phyloP scores from a whole-genome alignment of 2,329 filamentous ascomycete species.

The Karstenula rhodostoma region DNA sequence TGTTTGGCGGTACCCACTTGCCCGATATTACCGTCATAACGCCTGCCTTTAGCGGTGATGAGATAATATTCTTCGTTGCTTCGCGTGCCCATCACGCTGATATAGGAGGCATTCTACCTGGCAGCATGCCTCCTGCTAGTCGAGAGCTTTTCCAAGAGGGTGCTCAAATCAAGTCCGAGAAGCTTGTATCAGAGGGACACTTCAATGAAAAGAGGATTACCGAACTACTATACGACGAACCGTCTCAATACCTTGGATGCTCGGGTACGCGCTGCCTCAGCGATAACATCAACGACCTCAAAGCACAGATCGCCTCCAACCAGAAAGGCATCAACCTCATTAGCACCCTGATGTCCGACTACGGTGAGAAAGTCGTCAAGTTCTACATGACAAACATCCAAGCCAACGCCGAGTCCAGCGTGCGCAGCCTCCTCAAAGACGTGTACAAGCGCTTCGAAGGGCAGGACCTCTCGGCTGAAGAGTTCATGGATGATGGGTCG shows the following conservation, averaged over 20 bases:
- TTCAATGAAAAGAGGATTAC: conserved; percentile 82
- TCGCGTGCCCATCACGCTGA: conserved; percentile 84
- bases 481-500: conserved; percentile 88
- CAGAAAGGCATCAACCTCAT: conserved; percentile 85
- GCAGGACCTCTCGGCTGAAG: conserved; percentile 74
- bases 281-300: conserved; percentile 86
- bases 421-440: conserved; percentile 75
- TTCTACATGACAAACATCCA: conserved; percentile 88
- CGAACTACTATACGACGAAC: conserved; percentile 75
- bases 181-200: conserved; percentile 77
- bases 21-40: conserved; percentile 85
- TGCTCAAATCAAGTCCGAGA: conserved; percentile 63
- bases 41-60: conserved; percentile 76
- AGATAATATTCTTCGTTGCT: conserved; percentile 83
- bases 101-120: conserved; percentile 82
- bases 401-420: conserved; percentile 78
- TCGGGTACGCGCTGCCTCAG: conserved; percentile 79
- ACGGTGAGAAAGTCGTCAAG: conserved; percentile 78
- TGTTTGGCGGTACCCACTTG: conserved; percentile 83
- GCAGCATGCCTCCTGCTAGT: conserved; percentile 82
- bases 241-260: conserved; percentile 77
- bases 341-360: conserved; percentile 76
- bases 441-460: conserved; percentile 75
- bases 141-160: conserved; percentile 66
- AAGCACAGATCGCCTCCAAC: conserved; percentile 87